Base-by-base conservation (phyloP, 2,329 filamentous ascomycete genomes). In the Pseudopyrenochaeta lycopersici region DNA sequence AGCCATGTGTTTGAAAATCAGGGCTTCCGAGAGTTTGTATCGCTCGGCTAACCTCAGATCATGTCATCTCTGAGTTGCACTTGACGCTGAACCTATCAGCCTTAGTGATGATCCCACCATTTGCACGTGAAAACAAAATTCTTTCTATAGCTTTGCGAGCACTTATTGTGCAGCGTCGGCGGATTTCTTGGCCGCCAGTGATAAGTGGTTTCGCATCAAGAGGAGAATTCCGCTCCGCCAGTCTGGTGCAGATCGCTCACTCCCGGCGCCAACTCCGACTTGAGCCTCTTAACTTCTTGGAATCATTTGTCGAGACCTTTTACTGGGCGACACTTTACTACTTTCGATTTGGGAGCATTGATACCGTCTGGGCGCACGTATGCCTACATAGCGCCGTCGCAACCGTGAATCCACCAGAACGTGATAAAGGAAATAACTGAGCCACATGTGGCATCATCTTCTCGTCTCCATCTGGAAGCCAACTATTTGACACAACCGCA, bases 291-390 rank as follows among this genome's bases (percentile, higher is more conserved):
- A 62, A 56, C 47, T n/a, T 60, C 61, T 63, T 67, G 56, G 61
- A 46, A 56, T 50, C 7, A 31, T 51, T 44, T 29, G 49, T 60
- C 47, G 43, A 61, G 46, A 39, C 46, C 49, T 39, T 58, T 49
- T 33, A 14, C 49, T 54, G 38, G 54, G 50, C 39, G 33, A 18
- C 23, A 15, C 45, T 46, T 57, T 56, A 39, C 58, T 51, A 10
- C 1, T 43, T 58, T 38, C 14, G 38, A 48, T 9, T 4, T 20
- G 31, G 40, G 46, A 50, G 52, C 50, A 62, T 49, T 42, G n/a
- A 39, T 49, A 20, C 49, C 17, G 45, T 51, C 68, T 72, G 60
- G 67, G 68, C 68, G 54, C 63, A 72, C 67, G 67, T 71, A 68
- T 48, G 48, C 23, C 20, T 40, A 46, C 54, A 55, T 49, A 43